phyloP scores from a whole-genome alignment of 257 asterid species.

The Solanum pinnatisectum region DNA sequence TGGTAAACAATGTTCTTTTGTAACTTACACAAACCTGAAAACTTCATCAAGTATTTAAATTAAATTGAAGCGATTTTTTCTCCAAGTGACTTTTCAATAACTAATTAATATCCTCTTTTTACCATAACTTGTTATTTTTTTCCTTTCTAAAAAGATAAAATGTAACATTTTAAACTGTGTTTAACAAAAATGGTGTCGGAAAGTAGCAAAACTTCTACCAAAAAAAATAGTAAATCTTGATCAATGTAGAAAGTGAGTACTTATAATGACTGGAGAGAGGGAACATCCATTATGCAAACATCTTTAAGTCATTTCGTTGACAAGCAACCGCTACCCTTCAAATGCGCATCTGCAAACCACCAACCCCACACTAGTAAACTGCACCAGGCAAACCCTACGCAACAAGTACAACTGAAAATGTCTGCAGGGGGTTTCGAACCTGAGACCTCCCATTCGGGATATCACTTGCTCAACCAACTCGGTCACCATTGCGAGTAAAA shows the following conservation, averaged over 20 bases:
- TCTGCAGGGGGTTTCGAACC: background rate
- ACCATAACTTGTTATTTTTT: background rate
- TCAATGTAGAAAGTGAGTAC: background rate
- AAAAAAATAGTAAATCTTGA: background rate
- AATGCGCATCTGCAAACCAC: fast-evolving
- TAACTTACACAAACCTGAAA: background rate
- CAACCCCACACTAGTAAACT: background rate
- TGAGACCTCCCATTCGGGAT: background rate
- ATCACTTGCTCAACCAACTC: background rate
- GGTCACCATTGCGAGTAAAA: background rate
- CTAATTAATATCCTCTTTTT: background rate
- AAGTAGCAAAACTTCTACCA: background rate
- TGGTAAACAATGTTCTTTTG: background rate
- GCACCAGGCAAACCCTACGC: background rate
- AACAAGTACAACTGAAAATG: background rate
- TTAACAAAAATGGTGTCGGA: background rate
- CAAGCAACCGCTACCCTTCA: background rate
- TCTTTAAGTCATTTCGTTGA: background rate
- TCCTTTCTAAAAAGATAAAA: background rate
- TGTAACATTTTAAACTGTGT: background rate
- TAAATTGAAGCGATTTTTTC: background rate
- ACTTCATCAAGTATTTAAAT: background rate
- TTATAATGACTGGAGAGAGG: background rate
- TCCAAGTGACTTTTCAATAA: background rate
- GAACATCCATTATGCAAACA: background rate